phyloP scores from a whole-genome alignment of 257 asterid genomes.

The Solanum sejunctum region DNA sequence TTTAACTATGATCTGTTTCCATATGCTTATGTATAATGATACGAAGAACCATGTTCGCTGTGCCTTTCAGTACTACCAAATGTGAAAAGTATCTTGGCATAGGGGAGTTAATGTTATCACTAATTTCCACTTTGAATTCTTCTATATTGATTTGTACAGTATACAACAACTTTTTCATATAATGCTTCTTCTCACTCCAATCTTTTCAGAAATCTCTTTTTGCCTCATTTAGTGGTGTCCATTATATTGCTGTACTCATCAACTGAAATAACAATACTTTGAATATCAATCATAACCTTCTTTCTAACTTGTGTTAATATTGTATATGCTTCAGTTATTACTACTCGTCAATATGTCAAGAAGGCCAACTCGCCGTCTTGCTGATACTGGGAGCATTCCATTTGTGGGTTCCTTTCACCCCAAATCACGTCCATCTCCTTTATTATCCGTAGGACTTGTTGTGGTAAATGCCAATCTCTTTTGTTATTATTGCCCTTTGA shows the following conservation, averaged over 20 bases:
- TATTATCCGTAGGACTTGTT: constrained; percentile 58
- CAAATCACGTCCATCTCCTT: constrained; percentile 77
- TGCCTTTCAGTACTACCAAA: not conserved
- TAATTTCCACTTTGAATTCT: not conserved
- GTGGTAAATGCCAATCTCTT: constrained; percentile 38
- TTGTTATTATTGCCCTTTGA: not conserved
- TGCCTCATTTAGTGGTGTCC: not conserved
- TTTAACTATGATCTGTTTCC: not conserved
- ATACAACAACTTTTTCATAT: not conserved
- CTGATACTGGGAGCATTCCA: constrained; percentile 53
- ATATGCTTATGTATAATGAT: not conserved
- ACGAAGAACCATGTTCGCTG: not conserved
- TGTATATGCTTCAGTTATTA: constrained; percentile 3
- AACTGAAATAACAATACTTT: not conserved
- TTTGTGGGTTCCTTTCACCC: constrained; percentile 64
- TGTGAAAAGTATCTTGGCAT: not conserved
- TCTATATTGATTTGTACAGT: not conserved
- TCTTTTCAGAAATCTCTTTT: not conserved
- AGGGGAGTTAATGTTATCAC: not conserved
- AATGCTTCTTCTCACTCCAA: not conserved
- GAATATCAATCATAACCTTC: not conserved
- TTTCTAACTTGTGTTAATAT: not conserved
- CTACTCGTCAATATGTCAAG: constrained; percentile 48
- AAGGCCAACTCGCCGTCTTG: constrained; percentile 70
- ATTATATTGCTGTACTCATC: not conserved